Evolutionary conservation across 495 filamentous ascomycete genomes (phyloP).

Genomic region (Niebla homalea): DNA sequence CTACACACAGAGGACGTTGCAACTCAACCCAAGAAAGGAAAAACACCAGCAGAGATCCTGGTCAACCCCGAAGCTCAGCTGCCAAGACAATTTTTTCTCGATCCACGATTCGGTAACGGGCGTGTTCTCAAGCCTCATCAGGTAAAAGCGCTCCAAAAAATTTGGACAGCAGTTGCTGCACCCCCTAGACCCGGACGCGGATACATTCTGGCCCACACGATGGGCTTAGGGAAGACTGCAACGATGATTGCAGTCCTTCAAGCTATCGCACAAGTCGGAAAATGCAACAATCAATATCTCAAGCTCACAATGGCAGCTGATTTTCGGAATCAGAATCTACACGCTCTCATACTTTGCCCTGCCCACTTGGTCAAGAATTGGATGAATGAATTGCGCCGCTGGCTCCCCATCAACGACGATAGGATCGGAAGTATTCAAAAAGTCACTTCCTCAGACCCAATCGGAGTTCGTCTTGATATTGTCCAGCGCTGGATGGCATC

Average conservation of each 20-base stretch:
- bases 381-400: conserved; percentile 60
- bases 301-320: conserved; percentile 49
- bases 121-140: conserved; percentile 41
- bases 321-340: conserved; percentile 43
- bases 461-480: conserved; percentile 24
- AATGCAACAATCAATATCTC: conserved; percentile 42
- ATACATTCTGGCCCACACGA: conserved; percentile 79
- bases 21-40: conserved; percentile 26
- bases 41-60: conserved; percentile 38
- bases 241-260: conserved; percentile 72
- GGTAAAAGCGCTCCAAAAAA: conserved; percentile 62
- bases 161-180: conserved; percentile 74
- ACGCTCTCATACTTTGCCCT: conserved; percentile 65
- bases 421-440: conserved; percentile 40
- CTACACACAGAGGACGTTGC: too few species aligned
- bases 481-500: conserved; percentile 45
- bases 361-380: conserved; percentile 68
- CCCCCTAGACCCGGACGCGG: conserved; percentile 44
- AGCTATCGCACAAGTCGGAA: conserved; percentile 52
- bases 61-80: conserved; percentile 56
- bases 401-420: conserved; percentile 37
- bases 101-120: conserved; percentile 30
- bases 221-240: conserved; percentile 92
- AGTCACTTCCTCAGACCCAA: conserved; percentile 24
- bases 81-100: conserved; percentile 38